Percentiles rank a stretch among this genome's conserved stretches.
Conservation (phyloP, 495 filamentous ascomycete genomes). For the Penicillium malachiteum region DNA sequence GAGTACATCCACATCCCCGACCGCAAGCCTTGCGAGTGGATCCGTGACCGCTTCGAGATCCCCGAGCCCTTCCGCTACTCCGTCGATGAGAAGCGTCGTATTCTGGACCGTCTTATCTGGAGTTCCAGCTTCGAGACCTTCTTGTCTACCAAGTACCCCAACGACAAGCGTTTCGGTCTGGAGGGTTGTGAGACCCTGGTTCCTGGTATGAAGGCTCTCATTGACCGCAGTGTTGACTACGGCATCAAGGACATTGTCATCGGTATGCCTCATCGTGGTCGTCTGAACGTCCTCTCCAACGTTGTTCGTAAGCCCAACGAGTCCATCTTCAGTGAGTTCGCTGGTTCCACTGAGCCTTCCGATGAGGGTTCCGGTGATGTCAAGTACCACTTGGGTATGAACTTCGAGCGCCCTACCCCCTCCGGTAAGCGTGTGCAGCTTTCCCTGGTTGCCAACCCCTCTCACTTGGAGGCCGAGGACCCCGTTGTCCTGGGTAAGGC, state of each 20-base stretch:
- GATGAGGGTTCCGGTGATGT: slow-evolving; percentile 98
- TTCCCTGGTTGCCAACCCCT: slow-evolving; percentile 96
- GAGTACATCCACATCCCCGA: slow-evolving; percentile 99
- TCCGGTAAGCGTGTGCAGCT: slow-evolving; percentile 98
- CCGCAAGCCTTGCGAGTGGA: slow-evolving; percentile 96
- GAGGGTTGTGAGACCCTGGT: slow-evolving; percentile 96
- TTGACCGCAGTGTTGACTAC: slow-evolving; percentile 96
- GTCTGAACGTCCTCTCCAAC: slow-evolving; percentile 96
- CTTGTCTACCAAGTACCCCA: slow-evolving; percentile 94
- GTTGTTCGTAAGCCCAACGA: slow-evolving; percentile 98
- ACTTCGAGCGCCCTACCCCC: slow-evolving; percentile 97
- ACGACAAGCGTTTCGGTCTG: slow-evolving; percentile 98
- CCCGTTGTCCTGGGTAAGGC: slow-evolving; percentile 97
- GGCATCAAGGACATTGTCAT: slow-evolving; percentile 98
- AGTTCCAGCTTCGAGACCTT: slow-evolving; percentile 94
- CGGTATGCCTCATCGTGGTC: slow-evolving; percentile 98
- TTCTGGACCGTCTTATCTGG: slow-evolving; percentile 97
- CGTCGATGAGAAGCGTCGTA: slow-evolving; percentile 93
- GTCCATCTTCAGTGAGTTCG: slow-evolving; percentile 98
- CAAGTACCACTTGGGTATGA: slow-evolving; percentile 99
- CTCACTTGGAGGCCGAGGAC: slow-evolving; percentile 97
- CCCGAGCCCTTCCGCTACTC: slow-evolving; percentile 93
- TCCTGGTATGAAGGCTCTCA: slow-evolving; percentile 98
- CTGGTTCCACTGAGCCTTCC: slow-evolving; percentile 79
- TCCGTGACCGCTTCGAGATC: slow-evolving; percentile 90